Base-by-base conservation (phyloP, 352 stramenopile species). In the Globisporangium rhizosaccharum region DNA sequence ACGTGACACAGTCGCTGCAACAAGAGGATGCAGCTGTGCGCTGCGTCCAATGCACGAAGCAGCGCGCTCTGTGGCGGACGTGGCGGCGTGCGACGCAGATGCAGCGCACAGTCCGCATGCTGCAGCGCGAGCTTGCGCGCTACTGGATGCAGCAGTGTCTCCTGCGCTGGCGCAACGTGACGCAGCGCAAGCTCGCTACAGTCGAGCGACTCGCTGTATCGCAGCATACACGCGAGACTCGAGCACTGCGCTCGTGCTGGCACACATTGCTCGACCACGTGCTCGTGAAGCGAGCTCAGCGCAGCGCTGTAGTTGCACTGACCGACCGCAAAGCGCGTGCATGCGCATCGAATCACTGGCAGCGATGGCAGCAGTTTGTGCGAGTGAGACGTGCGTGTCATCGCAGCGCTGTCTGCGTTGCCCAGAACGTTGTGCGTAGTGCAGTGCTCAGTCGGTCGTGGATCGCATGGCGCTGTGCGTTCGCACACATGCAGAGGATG, bases 61-160 rank as follows among this genome's bases (percentile, higher is more conserved):
- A 53, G 53, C 44, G 52, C 3, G 8, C 2, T 5, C 12, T 50
- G 26, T 65, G 59, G 59, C 28, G 23, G 1, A 2, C 11, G 44
- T 65, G 59, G 59, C 30, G 44, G 0, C 53, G n/a, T 20, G 36
- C 33, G 30, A 59, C 46, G 14, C 51, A n/a, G 23, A n/a, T 36
- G 23, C 46, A 23, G 26, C 51, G 14, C 23, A 30, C 14, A 0
- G 7, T 26, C 7, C 41, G 23, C 6, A 15, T 11, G 25, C 36
- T 65, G 15, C 15, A 14, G 9, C 42, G 10, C 15, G 6, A 17
- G 52, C 41, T 55, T 25, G 48, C 39, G 28, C 5, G n/a, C 18
- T 25, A 56, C 44, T 7, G 56, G 26, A 25, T 25, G 7, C 4
- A 17, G 0, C 8, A 30, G 0, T 55, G 42, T 25, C 7, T 55